Base-by-base conservation (phyloP, 371 early-diverging fungal species). In the Basidiobolus meristosporus region DNA sequence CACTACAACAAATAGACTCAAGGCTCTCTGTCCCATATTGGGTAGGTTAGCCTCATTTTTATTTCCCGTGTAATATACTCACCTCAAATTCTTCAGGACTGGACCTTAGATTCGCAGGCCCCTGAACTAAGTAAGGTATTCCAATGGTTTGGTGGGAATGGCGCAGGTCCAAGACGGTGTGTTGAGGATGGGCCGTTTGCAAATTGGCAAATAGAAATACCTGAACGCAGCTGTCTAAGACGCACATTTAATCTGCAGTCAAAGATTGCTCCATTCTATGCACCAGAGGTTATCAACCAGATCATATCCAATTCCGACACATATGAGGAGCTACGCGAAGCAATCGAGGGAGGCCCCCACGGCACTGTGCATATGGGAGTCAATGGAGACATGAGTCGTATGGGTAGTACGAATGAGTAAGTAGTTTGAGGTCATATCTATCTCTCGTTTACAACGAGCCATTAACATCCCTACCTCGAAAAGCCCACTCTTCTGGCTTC, bases 401-500 rank as follows among this genome's bases (percentile, higher is more conserved):
- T 62, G 60, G 22, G 31, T 21, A 47, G 45, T 23, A 15, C 65
- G 33, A 66, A 67, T 54, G 34, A 34, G 34, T 34, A 34, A 34
- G 34, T 34, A n/a, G n/a, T n/a, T n/a, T n/a, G n/a, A n/a, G n/a
- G n/a, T n/a, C n/a, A n/a, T n/a, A n/a, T n/a, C n/a, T n/a, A n/a
- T n/a, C n/a, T n/a, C n/a, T n/a, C n/a, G n/a, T n/a, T n/a, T n/a
- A n/a, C n/a, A n/a, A n/a, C n/a, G n/a, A n/a, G n/a, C n/a, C n/a
- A n/a, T n/a, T n/a, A n/a, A n/a, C n/a, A n/a, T n/a, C n/a, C n/a
- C n/a, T n/a, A n/a, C n/a, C n/a, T n/a, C n/a, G n/a, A n/a, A n/a
- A n/a, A 34, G 34, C 47, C 71, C 70, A 14, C 39, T 72, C 12
- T 75, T 75, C 45, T 70, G 40, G 38, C 44, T 70, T 36, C 73